These are phyloP conservation scores for Pisolithus marmoratus DNA, from an alignment of 768 basidiomycete species.

Conservation along the genomic window DNA sequence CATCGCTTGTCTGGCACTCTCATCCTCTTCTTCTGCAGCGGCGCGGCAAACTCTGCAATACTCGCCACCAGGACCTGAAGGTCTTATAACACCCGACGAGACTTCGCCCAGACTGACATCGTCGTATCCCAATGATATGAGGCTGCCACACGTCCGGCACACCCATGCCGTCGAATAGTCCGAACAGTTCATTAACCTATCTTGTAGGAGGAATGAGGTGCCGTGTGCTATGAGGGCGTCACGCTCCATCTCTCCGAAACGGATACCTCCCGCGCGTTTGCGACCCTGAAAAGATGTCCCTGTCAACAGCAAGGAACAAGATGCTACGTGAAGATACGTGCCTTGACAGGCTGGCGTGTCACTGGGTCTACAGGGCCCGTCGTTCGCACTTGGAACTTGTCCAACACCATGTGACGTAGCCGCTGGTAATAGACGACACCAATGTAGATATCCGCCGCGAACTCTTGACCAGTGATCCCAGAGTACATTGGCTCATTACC, in stretches of 20 bases:
- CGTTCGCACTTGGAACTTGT: constrained; percentile 99
- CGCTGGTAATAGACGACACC: constrained; percentile 99
- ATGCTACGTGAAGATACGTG: constrained; percentile 27
- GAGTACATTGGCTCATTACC: constrained; percentile 99
- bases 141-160: constrained; percentile 90
- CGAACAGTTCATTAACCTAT: constrained; percentile 98
- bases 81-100: constrained; percentile 45
- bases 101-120: constrained; percentile 71
- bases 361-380: constrained; percentile 95
- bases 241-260: constrained; percentile 99
- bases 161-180: constrained; percentile 99
- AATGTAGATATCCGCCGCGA: constrained; percentile 97
- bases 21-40: constrained; percentile 57
- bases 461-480: constrained; percentile 97
- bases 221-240: constrained; percentile 98
- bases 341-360: constrained; percentile 96
- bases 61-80: constrained; percentile 78
- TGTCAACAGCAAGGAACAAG: background rate
- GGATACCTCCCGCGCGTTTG: constrained; percentile 97
- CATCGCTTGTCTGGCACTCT: constrained; percentile 52
- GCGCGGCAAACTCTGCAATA: constrained; percentile 93
- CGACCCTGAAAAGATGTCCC: constrained; percentile 59
- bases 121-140: constrained; percentile 95
- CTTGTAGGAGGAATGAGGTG: constrained; percentile 96
- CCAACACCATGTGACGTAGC: constrained; percentile 97